Conservation (phyloP, 768 basidiomycete species). For the Phanerodontia chrysosporium region DNA sequence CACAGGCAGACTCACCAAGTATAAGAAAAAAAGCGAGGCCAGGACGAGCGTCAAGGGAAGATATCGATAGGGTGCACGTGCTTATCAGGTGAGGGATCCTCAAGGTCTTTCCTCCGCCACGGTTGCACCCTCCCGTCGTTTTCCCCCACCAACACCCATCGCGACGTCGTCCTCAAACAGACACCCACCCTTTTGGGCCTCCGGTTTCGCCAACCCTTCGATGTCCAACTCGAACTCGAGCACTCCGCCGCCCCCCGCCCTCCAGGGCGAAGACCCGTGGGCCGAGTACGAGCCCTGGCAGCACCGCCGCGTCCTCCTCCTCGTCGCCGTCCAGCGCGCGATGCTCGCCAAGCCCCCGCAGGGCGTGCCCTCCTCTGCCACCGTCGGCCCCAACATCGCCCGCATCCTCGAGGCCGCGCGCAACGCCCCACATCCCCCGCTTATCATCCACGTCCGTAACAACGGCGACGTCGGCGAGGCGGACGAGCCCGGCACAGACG, state of each 20-base stretch:
- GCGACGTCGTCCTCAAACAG: not conserved
- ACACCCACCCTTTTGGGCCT: not conserved
- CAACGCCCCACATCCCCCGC: slow-evolving; percentile 40
- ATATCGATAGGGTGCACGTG: slow-evolving; percentile 1
- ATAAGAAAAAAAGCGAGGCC: not conserved
- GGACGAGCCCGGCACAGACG: slow-evolving; percentile 51
- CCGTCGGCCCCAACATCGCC: slow-evolving; percentile 44
- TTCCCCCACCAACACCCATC: not conserved
- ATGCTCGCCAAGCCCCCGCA: slow-evolving; percentile 44
- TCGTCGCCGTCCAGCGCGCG: slow-evolving; percentile 53
- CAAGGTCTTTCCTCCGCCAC: not conserved
- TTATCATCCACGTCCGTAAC: slow-evolving; percentile 67
- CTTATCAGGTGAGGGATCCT: not conserved
- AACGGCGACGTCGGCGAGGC: slow-evolving; percentile 55
- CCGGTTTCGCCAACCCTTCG: not conserved
- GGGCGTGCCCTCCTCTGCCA: slow-evolving; percentile 45
- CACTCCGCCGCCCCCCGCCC: not conserved
- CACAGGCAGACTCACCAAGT: not conserved
- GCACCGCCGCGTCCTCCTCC: slow-evolving; percentile 45
- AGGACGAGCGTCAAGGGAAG: not conserved
- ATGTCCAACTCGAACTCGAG: not conserved
- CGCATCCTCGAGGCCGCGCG: slow-evolving; percentile 49
- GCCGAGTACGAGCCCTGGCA: slow-evolving; percentile 8
- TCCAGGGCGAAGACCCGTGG: slow-evolving; percentile 7
- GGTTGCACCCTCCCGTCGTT: not conserved